Evolutionary conservation across 1,284 basidiomycete species (phyloP), one percentile per base, ranked within the genome.

Genomic region (Cutaneotrichosporon cutaneum): DNA sequence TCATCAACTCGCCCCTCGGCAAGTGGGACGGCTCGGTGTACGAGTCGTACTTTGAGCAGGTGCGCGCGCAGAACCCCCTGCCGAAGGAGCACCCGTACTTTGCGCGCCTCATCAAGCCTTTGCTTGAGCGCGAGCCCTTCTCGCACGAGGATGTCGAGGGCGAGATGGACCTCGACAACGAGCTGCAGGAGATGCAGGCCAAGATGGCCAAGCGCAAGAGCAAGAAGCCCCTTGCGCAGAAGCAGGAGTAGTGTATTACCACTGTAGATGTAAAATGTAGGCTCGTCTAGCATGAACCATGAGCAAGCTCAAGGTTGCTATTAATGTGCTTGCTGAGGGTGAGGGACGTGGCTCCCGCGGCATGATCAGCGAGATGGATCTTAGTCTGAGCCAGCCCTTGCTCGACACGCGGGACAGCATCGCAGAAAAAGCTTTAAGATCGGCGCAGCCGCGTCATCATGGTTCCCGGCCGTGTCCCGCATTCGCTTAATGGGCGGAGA

Each of bases 1-100:
- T 85, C 61, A 77, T 85, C 77, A 85, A 85, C 77, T 83, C 82
- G 53, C 84, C 84, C 27, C 80, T 85, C 35, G 84, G 82, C 42
- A 76, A 78, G 61, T 81, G 78, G 70, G 80, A 82, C 65, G 82
- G 82, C 24, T 74, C 81, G 48, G 75, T 82, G 51, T 82, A 82
- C 74, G 78, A 81, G 60, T 77, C 78, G 50, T 83, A 83, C 74
- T 82, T 82, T 69, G 76, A 80, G 64, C 81, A 81, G 60, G 82
- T 79, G n/a, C 75, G 74, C 61, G 74, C 76, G 13, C 67, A 73
- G 55, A 77, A 78, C 68, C 77, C 78, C 9, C 61, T 70, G 8
- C 73, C 72, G 22, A 80, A 80, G 68, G 74, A 72, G 58, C 83
- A 83, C 72, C 81, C 82, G 45, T 83, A 85, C 80, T 84, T 84